Conservation (phyloP, 768 basidiomycete species). For the Coprinopsis cinerea region DNA sequence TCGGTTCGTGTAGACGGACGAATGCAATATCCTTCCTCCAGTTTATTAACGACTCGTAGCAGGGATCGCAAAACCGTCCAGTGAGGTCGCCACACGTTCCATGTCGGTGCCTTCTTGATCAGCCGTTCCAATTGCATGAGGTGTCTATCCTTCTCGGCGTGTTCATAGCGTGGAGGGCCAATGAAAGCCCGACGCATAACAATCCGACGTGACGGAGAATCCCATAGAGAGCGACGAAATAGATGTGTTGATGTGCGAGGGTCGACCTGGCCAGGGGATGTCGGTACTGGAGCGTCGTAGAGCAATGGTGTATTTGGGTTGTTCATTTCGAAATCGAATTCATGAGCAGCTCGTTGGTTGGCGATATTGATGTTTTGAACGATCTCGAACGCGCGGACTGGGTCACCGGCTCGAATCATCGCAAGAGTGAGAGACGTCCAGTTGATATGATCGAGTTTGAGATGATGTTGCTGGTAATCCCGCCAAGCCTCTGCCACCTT, state of each 20-base stretch:
- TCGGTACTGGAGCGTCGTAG: not conserved
- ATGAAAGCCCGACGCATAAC: not conserved
- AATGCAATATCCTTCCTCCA: conserved; percentile 46
- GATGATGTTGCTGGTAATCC: conserved; percentile 52
- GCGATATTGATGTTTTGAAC: conserved; percentile 73
- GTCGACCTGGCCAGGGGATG: not conserved
- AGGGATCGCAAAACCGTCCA: conserved; percentile 41
- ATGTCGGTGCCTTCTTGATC: conserved; percentile 51
- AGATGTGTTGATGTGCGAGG: not conserved
- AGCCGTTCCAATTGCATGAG: conserved; percentile 10
- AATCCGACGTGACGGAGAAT: not conserved
- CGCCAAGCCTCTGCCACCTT: conserved; percentile 66
- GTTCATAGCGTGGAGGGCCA: not conserved
- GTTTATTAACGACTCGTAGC: conserved; percentile 36
- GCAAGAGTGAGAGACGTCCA: conserved; percentile 84
- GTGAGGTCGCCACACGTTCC: conserved; percentile 67
- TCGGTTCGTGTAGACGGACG: conserved; percentile 32
- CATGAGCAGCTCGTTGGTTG: conserved; percentile 19
- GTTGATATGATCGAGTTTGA: conserved; percentile 81
- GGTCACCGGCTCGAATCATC: conserved; percentile 72
- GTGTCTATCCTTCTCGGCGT: conserved; percentile 8
- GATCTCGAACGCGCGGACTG: conserved; percentile 79
- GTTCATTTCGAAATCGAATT: not conserved
- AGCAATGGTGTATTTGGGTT: conserved; percentile 17
- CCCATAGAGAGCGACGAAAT: not conserved